Evolutionary conservation across 2,329 filamentous ascomycete species (phyloP).

Genomic region (Colletotrichum paranaense): DNA sequence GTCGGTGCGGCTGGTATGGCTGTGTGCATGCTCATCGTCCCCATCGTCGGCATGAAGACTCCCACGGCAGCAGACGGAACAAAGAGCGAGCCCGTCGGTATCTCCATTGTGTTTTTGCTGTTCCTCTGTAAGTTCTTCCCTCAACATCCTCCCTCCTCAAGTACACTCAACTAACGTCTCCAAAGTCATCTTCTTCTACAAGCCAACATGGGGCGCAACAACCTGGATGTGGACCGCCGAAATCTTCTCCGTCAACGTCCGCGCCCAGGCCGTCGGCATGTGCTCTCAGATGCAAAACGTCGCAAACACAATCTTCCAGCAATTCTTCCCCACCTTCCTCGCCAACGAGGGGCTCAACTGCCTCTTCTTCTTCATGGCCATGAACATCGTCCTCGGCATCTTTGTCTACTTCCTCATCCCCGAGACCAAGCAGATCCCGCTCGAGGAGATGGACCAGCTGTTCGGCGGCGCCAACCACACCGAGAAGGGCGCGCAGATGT

Average conservation of each 20-base stretch:
- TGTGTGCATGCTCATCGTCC: constrained; percentile 75
- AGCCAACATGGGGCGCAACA: constrained; percentile 76
- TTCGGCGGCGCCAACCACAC: constrained; percentile 69
- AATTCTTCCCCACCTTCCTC: constrained; percentile 77
- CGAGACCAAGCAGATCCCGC: constrained; percentile 60
- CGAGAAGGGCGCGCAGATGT: constrained; percentile 62
- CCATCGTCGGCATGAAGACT: constrained; percentile 58
- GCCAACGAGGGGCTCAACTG: constrained; percentile 61
- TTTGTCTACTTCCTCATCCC: constrained; percentile 64
- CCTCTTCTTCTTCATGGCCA: constrained; percentile 51
- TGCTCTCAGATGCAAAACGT: constrained; percentile 70
- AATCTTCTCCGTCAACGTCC: constrained; percentile 78
- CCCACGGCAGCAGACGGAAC: constrained; percentile 61
- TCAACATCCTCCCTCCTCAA: neutral
- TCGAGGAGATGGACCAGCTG: constrained; percentile 67
- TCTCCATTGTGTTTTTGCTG: constrained; percentile 75
- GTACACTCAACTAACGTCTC: neutral
- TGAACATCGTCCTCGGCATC: constrained; percentile 58
- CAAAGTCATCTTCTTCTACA: constrained; percentile 69
- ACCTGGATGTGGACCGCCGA: constrained; percentile 79
- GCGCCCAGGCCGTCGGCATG: constrained; percentile 77
- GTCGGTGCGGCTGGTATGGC: constrained; percentile 76
- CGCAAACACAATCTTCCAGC: constrained; percentile 75
- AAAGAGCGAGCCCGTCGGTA: constrained; percentile 70
- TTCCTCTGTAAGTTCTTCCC: constrained; percentile 74